A percentile compares a stretch with the other conserved stretches of the same genome.
Conservation (phyloP, 2,329 filamentous ascomycete species). For the Cyclaneusma minus region DNA sequence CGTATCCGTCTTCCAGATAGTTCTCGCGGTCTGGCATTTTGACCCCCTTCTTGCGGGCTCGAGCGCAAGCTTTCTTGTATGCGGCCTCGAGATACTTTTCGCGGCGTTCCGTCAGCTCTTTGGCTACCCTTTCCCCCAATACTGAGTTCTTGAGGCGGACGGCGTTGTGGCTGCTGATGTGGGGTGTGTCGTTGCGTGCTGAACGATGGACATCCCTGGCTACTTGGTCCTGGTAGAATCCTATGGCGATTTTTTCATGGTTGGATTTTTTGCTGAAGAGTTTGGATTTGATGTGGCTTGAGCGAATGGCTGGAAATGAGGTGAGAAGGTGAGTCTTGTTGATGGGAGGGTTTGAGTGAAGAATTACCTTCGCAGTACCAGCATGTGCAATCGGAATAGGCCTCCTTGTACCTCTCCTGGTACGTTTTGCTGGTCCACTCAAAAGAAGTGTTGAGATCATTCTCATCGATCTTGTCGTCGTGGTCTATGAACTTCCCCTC, state of each 20-base stretch:
- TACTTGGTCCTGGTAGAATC: slow-evolving; percentile 34
- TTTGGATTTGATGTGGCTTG: slow-evolving; percentile 32
- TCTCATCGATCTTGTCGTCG: slow-evolving; percentile 68
- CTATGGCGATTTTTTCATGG: slow-evolving; percentile 28
- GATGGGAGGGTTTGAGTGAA: slow-evolving; percentile 2
- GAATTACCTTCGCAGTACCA: slow-evolving; percentile 61
- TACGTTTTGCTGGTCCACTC: slow-evolving; percentile 60
- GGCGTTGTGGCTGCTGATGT: slow-evolving; percentile 61
- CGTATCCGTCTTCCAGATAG: slow-evolving; percentile 30
- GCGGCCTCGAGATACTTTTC: slow-evolving; percentile 31
- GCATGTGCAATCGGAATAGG: slow-evolving; percentile 66
- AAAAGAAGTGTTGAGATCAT: slow-evolving; percentile 46
- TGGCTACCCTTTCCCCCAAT: slow-evolving; percentile 13
- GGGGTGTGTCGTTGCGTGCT: too few species aligned
- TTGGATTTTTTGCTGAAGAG: slow-evolving; percentile 27
- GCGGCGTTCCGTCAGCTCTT: slow-evolving; percentile 14
- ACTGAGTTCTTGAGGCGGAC: slow-evolving; percentile 23
- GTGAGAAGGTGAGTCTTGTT: background rate
- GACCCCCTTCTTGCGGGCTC: slow-evolving; percentile 33
- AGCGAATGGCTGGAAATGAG: slow-evolving; percentile 30
- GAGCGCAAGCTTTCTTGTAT: slow-evolving; percentile 36
- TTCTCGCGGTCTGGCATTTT: slow-evolving; percentile 29
- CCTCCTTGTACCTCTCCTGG: slow-evolving; percentile 43
- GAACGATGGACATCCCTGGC: too few species aligned
- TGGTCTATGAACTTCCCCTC: slow-evolving; percentile 53